Conservation (phyloP, 1,139 yeast genomes). For the Chernovozyma sophiae-reginae region DNA sequence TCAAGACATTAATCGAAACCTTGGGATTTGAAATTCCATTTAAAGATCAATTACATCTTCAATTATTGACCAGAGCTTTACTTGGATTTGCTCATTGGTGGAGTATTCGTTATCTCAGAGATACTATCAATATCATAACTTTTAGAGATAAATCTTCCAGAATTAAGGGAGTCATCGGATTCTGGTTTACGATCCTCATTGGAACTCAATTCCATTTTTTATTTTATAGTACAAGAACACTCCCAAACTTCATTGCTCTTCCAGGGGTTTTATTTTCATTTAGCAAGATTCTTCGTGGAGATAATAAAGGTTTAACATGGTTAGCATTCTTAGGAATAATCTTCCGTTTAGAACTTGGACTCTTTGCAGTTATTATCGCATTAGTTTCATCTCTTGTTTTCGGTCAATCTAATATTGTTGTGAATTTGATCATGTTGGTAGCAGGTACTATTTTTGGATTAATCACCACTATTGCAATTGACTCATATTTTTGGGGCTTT, state of each 20-base stretch:
- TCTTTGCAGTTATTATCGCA: constrained; percentile 47
- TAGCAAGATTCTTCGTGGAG: constrained; percentile 48
- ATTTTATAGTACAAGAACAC: constrained; percentile 72
- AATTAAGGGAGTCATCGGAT: constrained; percentile 29
- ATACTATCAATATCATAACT: constrained; percentile 24
- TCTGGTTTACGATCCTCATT: constrained; percentile 59
- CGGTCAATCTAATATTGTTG: constrained; percentile 40
- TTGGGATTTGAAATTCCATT: constrained; percentile 11
- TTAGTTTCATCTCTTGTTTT: constrained; percentile 40
- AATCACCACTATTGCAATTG: constrained; percentile 48
- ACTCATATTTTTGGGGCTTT: constrained; percentile 73
- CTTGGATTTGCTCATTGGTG: constrained; percentile 50
- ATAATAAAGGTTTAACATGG: constrained; percentile 51
- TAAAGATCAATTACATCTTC: constrained; percentile 39
- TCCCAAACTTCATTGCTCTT: constrained; percentile 83
- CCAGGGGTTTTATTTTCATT: constrained; percentile 65
- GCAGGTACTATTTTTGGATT: constrained; percentile 59
- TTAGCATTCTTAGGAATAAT: constrained; percentile 63
- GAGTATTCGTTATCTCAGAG: constrained; percentile 24
- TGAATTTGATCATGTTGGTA: constrained; percentile 35
- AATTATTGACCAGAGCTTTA: constrained; percentile 46
- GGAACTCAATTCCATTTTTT: constrained; percentile 74
- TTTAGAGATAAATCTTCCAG: constrained; percentile 15
- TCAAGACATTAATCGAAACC: constrained; percentile 18
- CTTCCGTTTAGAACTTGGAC: constrained; percentile 69